These are phyloP conservation scores for Aspergillus coremiiformis DNA, from an alignment of 495 filamentous ascomycete genomes.

Conservation along the genomic window DNA sequence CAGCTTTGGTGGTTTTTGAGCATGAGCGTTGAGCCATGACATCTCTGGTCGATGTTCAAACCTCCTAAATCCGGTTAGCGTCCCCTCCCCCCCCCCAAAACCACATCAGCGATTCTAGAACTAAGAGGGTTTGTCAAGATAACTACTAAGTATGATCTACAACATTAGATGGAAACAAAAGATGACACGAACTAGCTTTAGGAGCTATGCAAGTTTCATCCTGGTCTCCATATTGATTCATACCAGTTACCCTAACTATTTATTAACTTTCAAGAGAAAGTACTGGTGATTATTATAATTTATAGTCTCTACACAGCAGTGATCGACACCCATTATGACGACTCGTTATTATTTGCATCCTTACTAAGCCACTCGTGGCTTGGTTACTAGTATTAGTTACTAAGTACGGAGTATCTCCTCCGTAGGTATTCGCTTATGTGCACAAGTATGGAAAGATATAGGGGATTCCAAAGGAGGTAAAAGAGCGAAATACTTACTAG, in stretches of 20 bases:
- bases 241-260: not conserved
- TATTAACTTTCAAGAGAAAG: not conserved
- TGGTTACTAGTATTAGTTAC: not conserved
- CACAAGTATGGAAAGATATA: not conserved
- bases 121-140: not conserved
- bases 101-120: constrained; percentile 24
- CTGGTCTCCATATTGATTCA: not conserved
- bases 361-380: not conserved
- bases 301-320: too few relatives aligned
- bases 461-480: not conserved
- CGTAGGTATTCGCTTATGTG: too few relatives aligned
- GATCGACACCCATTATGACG: not conserved
- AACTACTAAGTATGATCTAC: not conserved
- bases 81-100: too few relatives aligned
- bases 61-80: constrained; percentile 21
- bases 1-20: constrained; percentile 19
- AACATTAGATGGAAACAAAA: not conserved
- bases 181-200: not conserved
- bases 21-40: constrained; percentile 20
- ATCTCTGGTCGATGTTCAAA: constrained; percentile 25
- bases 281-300: not conserved
- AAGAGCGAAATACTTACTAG: not conserved
- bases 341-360: not conserved
- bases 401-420: too few relatives aligned
- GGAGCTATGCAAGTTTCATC: not conserved